These are phyloP conservation scores for Artemisia tridentata DNA, from an alignment of 129 eudicot species.

Conservation along the genomic window DNA sequence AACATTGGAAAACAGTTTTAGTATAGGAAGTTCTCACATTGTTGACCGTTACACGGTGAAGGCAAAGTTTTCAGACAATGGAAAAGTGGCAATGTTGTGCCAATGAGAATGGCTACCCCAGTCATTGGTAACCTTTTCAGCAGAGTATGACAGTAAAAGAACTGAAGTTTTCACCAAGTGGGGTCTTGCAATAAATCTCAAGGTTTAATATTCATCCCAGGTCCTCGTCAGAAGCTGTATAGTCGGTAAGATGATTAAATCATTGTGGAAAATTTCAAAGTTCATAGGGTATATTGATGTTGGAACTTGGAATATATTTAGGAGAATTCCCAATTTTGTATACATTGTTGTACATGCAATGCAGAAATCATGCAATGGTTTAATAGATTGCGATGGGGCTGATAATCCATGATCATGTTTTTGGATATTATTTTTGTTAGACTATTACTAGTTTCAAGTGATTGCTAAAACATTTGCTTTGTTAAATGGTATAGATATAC, in stretches of 20 bases:
- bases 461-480: too few species aligned
- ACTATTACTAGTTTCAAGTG: too few species aligned
- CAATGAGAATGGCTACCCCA: slow-evolving; percentile 92
- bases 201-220: slow-evolving; percentile 38
- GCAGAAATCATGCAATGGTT: slow-evolving; percentile 23
- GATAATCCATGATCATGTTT: too few species aligned
- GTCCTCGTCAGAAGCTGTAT: slow-evolving; percentile 27
- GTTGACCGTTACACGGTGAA: slow-evolving; percentile 61
- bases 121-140: slow-evolving; percentile 68
- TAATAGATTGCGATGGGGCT: slow-evolving; percentile 28
- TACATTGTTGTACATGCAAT: slow-evolving; percentile 25
- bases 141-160: slow-evolving; percentile 65
- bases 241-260: slow-evolving; percentile 22
- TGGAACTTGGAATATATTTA: slow-evolving; percentile 7
- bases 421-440: too few species aligned
- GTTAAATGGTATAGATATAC: too few species aligned
- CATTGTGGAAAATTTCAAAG: slow-evolving; percentile 19
- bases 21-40: slow-evolving; percentile 62
- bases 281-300: slow-evolving; percentile 21
- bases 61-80: slow-evolving; percentile 61
- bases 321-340: slow-evolving; percentile 44
- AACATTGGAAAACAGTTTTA: slow-evolving; percentile 58
- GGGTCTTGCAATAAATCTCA: slow-evolving; percentile 70
- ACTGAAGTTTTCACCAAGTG: slow-evolving; percentile 53
- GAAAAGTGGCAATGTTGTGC: slow-evolving; percentile 62